Base-by-base conservation (phyloP, 441 rosid species). In the Isatis lusitanica region DNA sequence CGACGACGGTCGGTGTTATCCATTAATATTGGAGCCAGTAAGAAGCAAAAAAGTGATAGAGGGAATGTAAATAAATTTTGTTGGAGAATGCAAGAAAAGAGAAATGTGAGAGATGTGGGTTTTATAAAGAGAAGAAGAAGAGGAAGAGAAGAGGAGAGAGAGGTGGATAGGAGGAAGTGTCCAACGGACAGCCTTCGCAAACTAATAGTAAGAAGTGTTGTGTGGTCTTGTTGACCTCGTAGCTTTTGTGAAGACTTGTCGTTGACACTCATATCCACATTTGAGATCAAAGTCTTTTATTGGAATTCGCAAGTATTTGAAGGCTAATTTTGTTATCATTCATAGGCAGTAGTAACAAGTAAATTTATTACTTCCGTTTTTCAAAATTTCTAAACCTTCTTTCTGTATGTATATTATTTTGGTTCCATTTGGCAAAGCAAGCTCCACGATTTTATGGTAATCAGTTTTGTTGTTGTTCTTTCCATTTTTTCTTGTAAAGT, bases 161-260 rank as follows among this genome's bases (percentile, higher is more conserved):
- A 48, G 24, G 18, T 57, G 64, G 65, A 75, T 53, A 76, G 71
- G 71, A 33, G 53, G 58, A 77, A 71, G 43, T 43, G 43, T 60
- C 69, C 70, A 77, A 77, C 80, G 77, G 72, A 66, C 77, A 52
- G 73, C 73, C 73, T 77, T 66, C 28, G 74, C 70, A 72, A 77
- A 66, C 72, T 76, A 76, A 71, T 48, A 21, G 72, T 76, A 70
- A 64, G 67, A 70, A 76, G 61, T 52, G 69, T 60, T 51, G 70
- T 66, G 68, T 60, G 76, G 80, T 77, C 65, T 71, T 66, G 73
- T 71, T 77, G 77, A 66, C 77, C 68, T 71, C 57, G 53, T 52
- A 66, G 43, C 69, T 38, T 66, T 66, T 71, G 43, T 60, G 68
- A 28, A 77, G 80, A 77, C 77, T 77, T 72, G 80, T 77, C 31